Base-by-base conservation (phyloP, 768 basidiomycete species). In the Pisolithus sp. region DNA sequence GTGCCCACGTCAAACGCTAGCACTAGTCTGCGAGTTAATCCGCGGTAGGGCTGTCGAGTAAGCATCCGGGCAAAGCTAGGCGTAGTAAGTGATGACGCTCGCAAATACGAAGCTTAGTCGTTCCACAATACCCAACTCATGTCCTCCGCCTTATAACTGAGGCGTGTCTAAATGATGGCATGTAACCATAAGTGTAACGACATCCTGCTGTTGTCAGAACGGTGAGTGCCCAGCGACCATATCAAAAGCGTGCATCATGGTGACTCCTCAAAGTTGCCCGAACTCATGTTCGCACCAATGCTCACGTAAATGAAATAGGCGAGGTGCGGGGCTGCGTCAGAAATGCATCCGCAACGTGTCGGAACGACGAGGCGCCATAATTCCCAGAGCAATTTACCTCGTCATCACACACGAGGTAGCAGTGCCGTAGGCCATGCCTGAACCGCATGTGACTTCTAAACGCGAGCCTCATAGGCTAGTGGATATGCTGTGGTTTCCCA, bases 1-100 rank as follows among this genome's bases (percentile, higher is more conserved):
- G 73, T 74, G 3, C 73, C 72, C 5, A 74, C 59, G 44, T 75
- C 73, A 46, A 75, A 67, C 0, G 68, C 70, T 7, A 75, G 57
- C 45, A 74, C 68, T 20, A 75, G 65, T 15, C 65, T 66, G 18
- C 67, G 68, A 24, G 53, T 41, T 21, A 61, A 60, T 17, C 77
- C 77, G 13, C 60, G 59, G 56, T 69, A 79, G 9, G 66, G 62
- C n/a, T 68, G 56, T 51, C 72, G 62, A 34, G 69, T 60, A 24
- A 64, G 52, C 72, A 73, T 71, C 18, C 48, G 13, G 46, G 21
- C 24, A 5, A 28, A 44, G 23, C 36, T n/a, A 20, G 24, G 8
- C 18, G 42, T 21, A 45, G 24, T 6, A 31, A 15, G 24, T 15
- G 30, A 18, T 18, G 31, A 30, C 45, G 12, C 28, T n/a, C 15